Evolutionary conservation across 768 basidiomycete genomes (phyloP), one percentile per base, ranked within the genome.

Genomic region (Trametes coccinea): DNA sequence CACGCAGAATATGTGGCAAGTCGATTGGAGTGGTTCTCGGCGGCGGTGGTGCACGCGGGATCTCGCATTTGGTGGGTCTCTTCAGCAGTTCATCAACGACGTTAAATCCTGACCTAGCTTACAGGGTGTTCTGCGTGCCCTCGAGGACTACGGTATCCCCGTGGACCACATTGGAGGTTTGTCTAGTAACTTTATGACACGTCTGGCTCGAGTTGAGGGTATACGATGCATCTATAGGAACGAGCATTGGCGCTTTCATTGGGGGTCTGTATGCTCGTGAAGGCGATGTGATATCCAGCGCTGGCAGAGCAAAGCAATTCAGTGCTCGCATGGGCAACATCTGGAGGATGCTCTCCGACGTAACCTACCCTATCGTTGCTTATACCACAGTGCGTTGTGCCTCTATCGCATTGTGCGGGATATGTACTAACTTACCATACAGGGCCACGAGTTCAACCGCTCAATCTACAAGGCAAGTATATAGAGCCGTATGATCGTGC

Each of bases 361-460:
- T 98, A 37, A 95, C 93, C 2, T 96, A 93, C 72, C 93, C 93
- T 4, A 85, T 93, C 41, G 92, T 93, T 49, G 90, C 93, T 1
- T 97, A 97, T 73, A 97, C 94, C 0, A 97, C 94, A 31, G 88
- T 86, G 65, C 40, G 75, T 56, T n/a, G 30, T 22, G 29, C 8
- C 56, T 30, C 30, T 33, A 62, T 56, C 60, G 57, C 53, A 33
- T 48, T 41, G 6, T 43, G 27, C 54, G 44, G n/a, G n/a, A 34
- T 17, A 37, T 39, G 10, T 53, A 51, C 50, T n/a, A 56, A 41
- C 57, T 55, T 41, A 22, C 27, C 14, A 44, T n/a, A 17, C 64
- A 96, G 93, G 92, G 92, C 2, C 93, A 95, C 62, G 92, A 95
- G 74, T 95, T 97, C 75, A 97, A 99, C 75, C 85, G 97, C 46